Conservation (phyloP, 768 basidiomycete species). For the Tephrocybe rancida region DNA sequence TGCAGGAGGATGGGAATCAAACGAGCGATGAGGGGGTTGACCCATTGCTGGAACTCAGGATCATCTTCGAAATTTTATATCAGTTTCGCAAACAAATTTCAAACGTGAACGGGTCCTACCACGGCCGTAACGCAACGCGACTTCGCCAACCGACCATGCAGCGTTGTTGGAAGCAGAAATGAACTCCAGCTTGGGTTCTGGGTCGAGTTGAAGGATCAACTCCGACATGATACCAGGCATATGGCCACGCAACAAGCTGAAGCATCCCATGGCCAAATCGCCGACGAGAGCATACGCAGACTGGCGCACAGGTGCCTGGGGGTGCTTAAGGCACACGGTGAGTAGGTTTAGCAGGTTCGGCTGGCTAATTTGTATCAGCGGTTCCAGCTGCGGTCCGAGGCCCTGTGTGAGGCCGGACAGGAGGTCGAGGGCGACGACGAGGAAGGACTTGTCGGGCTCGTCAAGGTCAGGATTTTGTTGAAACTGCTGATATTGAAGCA, state of each 20-base stretch:
- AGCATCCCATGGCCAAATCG: constrained; percentile 97
- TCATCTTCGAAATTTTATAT: constrained; percentile 50
- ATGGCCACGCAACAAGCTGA: constrained; percentile 79
- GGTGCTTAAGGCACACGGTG: constrained; percentile 91
- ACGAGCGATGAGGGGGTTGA: constrained; percentile 81
- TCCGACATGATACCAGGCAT: constrained; percentile 91
- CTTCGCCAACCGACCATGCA: constrained; percentile 99
- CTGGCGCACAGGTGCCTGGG: constrained; percentile 93
- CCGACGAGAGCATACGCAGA: constrained; percentile 98
- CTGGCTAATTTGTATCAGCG: constrained; percentile 66
- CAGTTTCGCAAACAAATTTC: constrained; percentile 5
- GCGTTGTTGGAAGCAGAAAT: constrained; percentile 99
- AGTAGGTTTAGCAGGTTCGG: constrained; percentile 84
- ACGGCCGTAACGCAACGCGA: constrained; percentile 87
- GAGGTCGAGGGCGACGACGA: constrained; percentile 97
- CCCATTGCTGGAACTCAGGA: constrained; percentile 90
- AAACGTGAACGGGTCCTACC: constrained; percentile 47
- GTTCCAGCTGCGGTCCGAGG: constrained; percentile 76
- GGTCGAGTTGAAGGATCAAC: constrained; percentile 86
- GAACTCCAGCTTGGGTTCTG: constrained; percentile 91
- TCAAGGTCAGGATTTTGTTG: constrained; percentile 89
- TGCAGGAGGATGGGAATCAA: constrained; percentile 93
- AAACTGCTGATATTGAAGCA: constrained; percentile 85
- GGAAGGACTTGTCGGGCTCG: constrained; percentile 95
- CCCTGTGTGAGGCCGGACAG: constrained; percentile 96